A percentile compares a stretch with the other conserved stretches of the same genome.
phyloP scores from a whole-genome alignment of 805 yeast genomes.

The Nakazawaea peltata region DNA sequence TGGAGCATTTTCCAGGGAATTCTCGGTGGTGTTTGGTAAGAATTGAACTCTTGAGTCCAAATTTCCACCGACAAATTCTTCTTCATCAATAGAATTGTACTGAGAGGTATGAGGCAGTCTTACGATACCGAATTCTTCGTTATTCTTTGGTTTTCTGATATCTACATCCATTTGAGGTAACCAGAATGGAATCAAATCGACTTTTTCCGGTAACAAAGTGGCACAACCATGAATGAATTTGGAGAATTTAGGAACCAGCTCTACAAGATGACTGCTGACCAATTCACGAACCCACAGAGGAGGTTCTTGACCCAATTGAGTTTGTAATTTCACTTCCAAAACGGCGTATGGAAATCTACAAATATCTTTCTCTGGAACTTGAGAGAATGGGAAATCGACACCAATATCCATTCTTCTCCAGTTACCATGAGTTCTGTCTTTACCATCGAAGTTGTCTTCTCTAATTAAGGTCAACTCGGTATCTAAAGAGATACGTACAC shows the following conservation, averaged over 20 bases:
- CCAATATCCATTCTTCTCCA: slow-evolving; percentile 99
- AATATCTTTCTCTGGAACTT: slow-evolving; percentile 75
- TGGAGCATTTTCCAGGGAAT: slow-evolving; percentile 33
- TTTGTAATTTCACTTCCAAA: slow-evolving; percentile 92
- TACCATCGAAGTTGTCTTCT: slow-evolving; percentile 84
- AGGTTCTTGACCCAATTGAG: slow-evolving; percentile 98
- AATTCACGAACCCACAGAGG: slow-evolving; percentile 96
- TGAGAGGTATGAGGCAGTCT: slow-evolving; percentile 24
- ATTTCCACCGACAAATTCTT: slow-evolving; percentile 44
- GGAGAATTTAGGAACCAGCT: slow-evolving; percentile 96
- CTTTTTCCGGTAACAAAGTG: slow-evolving; percentile 76
- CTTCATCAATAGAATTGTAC: slow-evolving; percentile 48
- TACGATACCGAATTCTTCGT: slow-evolving; percentile 56
- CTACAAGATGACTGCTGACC: slow-evolving; percentile 87
- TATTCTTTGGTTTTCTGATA: slow-evolving; percentile 76
- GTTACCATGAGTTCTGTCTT: slow-evolving; percentile 81
- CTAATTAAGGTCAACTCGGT: slow-evolving; percentile 96
- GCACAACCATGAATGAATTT: slow-evolving; percentile 97
- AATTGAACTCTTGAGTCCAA: slow-evolving; percentile 8
- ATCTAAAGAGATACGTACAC: slow-evolving; percentile 96
- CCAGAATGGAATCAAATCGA: slow-evolving; percentile 92
- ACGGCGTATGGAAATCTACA: slow-evolving; percentile 97
- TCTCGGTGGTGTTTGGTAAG: slow-evolving; percentile 11
- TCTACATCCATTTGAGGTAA: slow-evolving; percentile 94
- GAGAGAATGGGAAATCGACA: slow-evolving; percentile 90